These are phyloP conservation scores for Baorangia bicolor DNA, from an alignment of 768 basidiomycete genomes.

Conservation along the genomic window DNA sequence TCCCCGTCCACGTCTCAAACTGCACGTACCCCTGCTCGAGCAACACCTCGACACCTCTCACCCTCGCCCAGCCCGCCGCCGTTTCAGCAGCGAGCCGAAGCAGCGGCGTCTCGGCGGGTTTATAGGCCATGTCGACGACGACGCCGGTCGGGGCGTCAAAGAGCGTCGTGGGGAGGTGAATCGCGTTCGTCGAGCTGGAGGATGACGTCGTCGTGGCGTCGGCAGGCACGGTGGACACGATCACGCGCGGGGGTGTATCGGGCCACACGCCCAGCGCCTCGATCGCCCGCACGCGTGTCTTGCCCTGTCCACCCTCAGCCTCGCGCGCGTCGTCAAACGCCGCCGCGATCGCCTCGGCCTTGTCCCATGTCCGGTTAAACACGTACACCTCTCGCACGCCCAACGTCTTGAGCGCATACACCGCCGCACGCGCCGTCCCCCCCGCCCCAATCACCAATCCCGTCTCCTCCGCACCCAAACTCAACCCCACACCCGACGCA, in stretches of 20 bases:
- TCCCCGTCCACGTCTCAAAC: conserved; percentile 80
- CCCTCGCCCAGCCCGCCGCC: conserved; percentile 58
- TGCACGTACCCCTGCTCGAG: conserved; percentile 88
- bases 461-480: conserved; percentile 23
- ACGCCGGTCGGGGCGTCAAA: conserved; percentile 65
- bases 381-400: conserved; percentile 74
- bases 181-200: conserved; percentile 15
- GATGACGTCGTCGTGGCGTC: conserved; percentile 45
- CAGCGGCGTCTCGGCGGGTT: conserved; percentile 82
- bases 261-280: conserved; percentile 58
- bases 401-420: conserved; percentile 79
- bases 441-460: conserved; percentile 93
- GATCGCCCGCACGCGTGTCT: conserved; percentile 56
- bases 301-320: not conserved
- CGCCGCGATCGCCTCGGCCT: conserved; percentile 66
- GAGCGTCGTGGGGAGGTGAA: conserved; percentile 56
- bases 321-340: conserved; percentile 48
- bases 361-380: conserved; percentile 78
- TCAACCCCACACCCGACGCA: conserved; percentile 36
- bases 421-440: conserved; percentile 91
- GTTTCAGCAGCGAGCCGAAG: conserved; percentile 59
- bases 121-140: conserved; percentile 94
- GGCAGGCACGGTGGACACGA: conserved; percentile 89
- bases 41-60: conserved; percentile 82
- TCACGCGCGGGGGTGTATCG: conserved; percentile 58